phyloP scores from a whole-genome alignment of 2,329 filamentous ascomycete genomes.

The Botrytis byssoidea region DNA sequence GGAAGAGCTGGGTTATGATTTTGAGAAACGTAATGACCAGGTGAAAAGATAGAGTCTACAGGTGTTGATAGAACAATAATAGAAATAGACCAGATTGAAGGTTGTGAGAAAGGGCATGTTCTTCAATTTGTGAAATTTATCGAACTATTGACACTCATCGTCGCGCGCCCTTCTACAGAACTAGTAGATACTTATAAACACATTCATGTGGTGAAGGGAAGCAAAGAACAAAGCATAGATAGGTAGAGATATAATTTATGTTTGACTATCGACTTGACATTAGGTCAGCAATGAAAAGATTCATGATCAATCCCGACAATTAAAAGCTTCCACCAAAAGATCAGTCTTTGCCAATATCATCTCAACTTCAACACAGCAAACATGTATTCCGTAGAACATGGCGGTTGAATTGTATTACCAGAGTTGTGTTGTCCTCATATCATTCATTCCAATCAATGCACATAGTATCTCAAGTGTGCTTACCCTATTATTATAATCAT shows the following conservation, averaged over 20 bases:
- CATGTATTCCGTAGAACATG: slow-evolving; percentile 34
- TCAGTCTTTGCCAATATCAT: slow-evolving; percentile 43
- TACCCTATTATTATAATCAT: background rate
- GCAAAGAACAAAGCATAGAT: background rate
- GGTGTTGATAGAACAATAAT: background rate
- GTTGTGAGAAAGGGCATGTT: background rate
- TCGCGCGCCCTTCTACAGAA: background rate
- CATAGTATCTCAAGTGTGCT: background rate
- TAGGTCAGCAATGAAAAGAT: slow-evolving; percentile 6
- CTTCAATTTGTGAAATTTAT: background rate
- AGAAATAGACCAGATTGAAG: background rate
- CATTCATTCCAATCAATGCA: background rate
- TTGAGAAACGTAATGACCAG: slow-evolving; percentile 20
- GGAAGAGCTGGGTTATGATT: slow-evolving; percentile 70
- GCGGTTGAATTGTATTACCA: slow-evolving; percentile 56
- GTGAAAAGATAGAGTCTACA: background rate
- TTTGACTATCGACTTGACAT: slow-evolving; percentile 3
- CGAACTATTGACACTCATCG: background rate
- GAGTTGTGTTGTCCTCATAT: slow-evolving; percentile 41
- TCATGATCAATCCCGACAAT: background rate
- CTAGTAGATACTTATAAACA: background rate
- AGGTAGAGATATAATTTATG: background rate
- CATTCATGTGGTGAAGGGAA: background rate
- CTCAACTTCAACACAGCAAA: slow-evolving; percentile 50
- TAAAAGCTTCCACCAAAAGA: background rate